A percentile compares a stretch with the other conserved stretches of the same genome.
phyloP scores from a whole-genome alignment of 305 asterid species.

The Solanum hybrid region DNA sequence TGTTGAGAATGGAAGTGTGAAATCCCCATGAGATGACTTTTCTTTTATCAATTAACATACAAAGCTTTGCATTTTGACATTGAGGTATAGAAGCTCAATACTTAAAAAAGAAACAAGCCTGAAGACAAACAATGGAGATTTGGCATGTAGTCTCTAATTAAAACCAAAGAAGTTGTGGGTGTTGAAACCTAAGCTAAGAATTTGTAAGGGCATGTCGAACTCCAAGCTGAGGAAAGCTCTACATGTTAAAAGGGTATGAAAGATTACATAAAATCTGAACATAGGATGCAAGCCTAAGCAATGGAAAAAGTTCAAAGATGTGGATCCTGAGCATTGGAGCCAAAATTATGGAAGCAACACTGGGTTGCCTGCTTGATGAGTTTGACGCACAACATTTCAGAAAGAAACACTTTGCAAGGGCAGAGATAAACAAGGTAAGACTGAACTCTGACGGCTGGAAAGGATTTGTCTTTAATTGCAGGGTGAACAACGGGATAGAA shows the following conservation, averaged over 20 bases:
- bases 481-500: background rate
- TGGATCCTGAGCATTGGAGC: background rate
- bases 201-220: background rate
- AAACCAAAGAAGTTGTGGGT: background rate
- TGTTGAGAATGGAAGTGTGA: background rate
- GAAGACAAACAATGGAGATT: background rate
- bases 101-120: background rate
- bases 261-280: background rate
- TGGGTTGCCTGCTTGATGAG: background rate
- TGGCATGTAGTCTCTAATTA: background rate
- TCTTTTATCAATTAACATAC: background rate
- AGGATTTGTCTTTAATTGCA: background rate
- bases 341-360: background rate
- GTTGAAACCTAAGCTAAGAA: background rate
- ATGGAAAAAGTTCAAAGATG: background rate
- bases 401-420: background rate
- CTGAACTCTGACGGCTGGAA: background rate
- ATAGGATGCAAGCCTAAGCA: background rate
- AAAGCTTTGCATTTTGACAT: background rate
- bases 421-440: background rate
- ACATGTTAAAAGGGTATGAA: background rate
- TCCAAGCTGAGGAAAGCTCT: background rate
- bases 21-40: background rate
- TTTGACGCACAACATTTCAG: background rate
- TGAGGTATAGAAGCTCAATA: background rate